Base-by-base conservation (phyloP, 1,284 basidiomycete species). In the Cryptococcus neoformans region DNA sequence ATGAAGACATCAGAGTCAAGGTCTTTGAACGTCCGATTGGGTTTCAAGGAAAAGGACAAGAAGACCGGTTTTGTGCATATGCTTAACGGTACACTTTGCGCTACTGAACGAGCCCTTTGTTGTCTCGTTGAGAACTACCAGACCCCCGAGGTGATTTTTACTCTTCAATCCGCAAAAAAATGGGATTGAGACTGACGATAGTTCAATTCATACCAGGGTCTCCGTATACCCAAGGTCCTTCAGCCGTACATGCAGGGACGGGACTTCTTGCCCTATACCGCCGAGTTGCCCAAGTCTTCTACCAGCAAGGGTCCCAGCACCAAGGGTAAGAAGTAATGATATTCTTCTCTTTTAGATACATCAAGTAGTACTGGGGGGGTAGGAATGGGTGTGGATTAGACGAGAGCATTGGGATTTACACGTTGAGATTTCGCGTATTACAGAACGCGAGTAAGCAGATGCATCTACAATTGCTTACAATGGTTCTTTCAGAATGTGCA, bases 91-190 rank as follows among this genome's bases (percentile, higher is more conserved):
- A 99, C 96, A 0, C 83, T 99, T 38, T 97, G 93, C 67, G 95
- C 96, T 1, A 98, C 95, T 0, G 92, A 96, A 79, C 88, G 95
- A 45, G 92, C 95, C 1, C 81, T 99, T 35, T 98, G 95, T 79
- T 98, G 96, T 78, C 71, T 99, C 49, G 95, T 93, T n/a, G 95
- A 99, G 80, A 99, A 99, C 79, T 94, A 94, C 76, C 96, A 99
- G 80, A 98, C 93, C 0, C 83, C 87, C 0, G 92, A 97, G 57
- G 92, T 93, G 70, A 64, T 21, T 21, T 21, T 21, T 21, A 21
- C 21, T 21, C 85, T 80, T 28, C 16, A 11, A 7, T 17, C 38
- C 17, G 14, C 40, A 16, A 39, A 28, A 28, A 16, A 46, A 41
- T 39, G 16, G 8, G 1, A 39, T 51, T 4, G 11, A 7, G 10